phyloP scores from a whole-genome alignment of 1,139 yeast genomes.

The Zygosaccharomyces sapae region DNA sequence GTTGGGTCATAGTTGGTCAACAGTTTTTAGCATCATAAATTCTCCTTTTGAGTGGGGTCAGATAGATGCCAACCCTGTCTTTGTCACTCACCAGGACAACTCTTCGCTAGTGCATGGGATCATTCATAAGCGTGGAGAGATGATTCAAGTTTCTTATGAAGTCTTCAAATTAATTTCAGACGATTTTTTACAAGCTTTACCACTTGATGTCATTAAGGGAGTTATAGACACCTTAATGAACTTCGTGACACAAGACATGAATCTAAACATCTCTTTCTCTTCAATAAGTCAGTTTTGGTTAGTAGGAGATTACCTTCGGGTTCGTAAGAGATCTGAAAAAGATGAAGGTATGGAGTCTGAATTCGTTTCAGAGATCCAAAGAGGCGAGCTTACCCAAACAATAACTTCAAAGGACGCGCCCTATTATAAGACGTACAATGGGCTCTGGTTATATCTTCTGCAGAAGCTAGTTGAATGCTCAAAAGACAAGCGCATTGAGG shows the following conservation, averaged over 20 bases:
- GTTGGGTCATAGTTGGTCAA: conserved; percentile 62
- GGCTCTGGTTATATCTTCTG: conserved; percentile 63
- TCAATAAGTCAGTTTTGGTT: conserved; percentile 91
- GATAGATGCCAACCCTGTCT: conserved; percentile 21
- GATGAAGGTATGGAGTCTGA: conserved; percentile 1
- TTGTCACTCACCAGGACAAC: conserved; percentile 25
- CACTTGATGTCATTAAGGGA: conserved; percentile 54
- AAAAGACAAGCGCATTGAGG: conserved; percentile 66
- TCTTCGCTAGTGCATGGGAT: conserved; percentile 31
- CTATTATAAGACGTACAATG: conserved; percentile 22
- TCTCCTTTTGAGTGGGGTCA: conserved; percentile 54
- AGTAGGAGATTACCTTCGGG: conserved; percentile 68
- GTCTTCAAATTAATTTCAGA: conserved; percentile 78
- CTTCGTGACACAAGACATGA: conserved; percentile 66
- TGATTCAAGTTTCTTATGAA: conserved; percentile 64
- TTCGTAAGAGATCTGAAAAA: conserved; percentile 16
- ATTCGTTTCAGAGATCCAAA: conserved; percentile 12
- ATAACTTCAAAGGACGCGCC: conserved; percentile 15
- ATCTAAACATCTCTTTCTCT: conserved; percentile 82
- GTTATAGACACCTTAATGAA: conserved; percentile 68
- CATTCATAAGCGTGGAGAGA: conserved; percentile 42
- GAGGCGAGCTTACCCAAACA: conserved; percentile 15
- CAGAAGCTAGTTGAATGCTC: conserved; percentile 60
- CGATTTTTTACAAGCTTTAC: conserved; percentile 72
- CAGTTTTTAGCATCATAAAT: conserved; percentile 63